Evolutionary conservation across 1,139 yeast genomes (phyloP).

Genomic region (Debaryomyces psychrophilus): DNA sequence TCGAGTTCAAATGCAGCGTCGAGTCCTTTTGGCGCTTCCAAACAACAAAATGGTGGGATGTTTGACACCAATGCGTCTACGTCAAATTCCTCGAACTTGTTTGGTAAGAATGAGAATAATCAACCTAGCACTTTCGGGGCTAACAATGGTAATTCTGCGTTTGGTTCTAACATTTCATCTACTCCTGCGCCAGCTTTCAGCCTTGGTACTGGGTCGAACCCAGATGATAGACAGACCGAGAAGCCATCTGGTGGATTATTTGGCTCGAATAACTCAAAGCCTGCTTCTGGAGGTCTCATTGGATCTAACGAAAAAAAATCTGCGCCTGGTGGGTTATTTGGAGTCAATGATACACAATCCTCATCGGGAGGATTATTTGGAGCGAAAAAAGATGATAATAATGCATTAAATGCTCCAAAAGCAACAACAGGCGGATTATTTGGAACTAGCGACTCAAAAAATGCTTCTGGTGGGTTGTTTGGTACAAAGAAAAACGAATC

Average conservation of each 20-base stretch:
- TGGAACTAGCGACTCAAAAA: constrained; percentile 7
- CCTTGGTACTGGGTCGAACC: constrained; percentile 27
- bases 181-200: constrained; percentile 13
- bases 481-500: constrained; percentile 20
- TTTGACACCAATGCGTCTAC: constrained; percentile 17
- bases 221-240: constrained; percentile 19
- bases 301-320: constrained; percentile 15
- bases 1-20: constrained; percentile 15
- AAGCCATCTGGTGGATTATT: constrained; percentile 18
- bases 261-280: constrained; percentile 13
- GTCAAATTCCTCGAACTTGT: constrained; percentile 11
- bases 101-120: constrained; percentile 12
- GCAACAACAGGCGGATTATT: constrained; percentile 17
- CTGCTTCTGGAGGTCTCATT: constrained; percentile 18
- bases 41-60: constrained; percentile 17
- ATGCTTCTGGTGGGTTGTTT: constrained; percentile 19
- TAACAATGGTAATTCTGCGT: not conserved
- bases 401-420: constrained; percentile 13
- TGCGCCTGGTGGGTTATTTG: constrained; percentile 16
- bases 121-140: constrained; percentile 1
- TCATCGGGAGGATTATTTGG: constrained; percentile 22
- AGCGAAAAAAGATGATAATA: constrained; percentile 18
- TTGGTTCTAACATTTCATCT: constrained; percentile 8
- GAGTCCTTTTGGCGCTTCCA: constrained; percentile 14
- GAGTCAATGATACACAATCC: constrained; percentile 15